Evolutionary conservation across 1,284 basidiomycete species (phyloP), one percentile per base, ranked within the genome.

Genomic region (Chiua sp.): DNA sequence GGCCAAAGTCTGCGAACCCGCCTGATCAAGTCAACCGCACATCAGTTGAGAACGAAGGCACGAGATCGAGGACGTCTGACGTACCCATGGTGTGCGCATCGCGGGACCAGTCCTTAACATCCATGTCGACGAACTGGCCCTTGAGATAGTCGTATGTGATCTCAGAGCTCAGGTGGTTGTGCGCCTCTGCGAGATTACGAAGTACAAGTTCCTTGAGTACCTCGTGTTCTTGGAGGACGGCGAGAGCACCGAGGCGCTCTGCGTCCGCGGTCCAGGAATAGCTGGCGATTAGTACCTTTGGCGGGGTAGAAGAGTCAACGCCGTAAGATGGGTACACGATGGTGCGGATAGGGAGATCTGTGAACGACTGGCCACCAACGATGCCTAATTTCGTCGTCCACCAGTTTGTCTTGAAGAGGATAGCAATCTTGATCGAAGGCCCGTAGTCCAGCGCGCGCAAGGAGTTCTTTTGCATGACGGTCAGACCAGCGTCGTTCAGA

Each of bases 261-360:
- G 66, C 65, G 5, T 69, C 62, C 0, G 30, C 46, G 8, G 46
- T 59, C 63, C 48, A 56, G 10, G 32, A 18, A 59, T 67, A 69
- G 6, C 65, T 55, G 13, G 67, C 57, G 1, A 67, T 67, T 11
- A 59, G 62, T 0, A 69, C 67, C 18, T 47, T 59, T 26, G 53
- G 53, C 2, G 73, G 67, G 0, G 64, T 65, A 12, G 56, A 37
- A 4, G 64, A 57, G 47, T 68, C 72, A 26, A 67, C 64, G 3
- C 75, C 76, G 15, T 77, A 67, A 11, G 77, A 79, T 0, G 79
- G 79, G 53, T 76, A 79, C 6, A 79, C 73, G 42, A 79, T 69
- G 23, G 68, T 71, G 15, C 74, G 70, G 35, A 77, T 71, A 3
- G 75, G 73, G 3, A 77, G 68, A 56, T 80, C 77, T 2, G 75